phyloP scores from a whole-genome alignment of 306 rosid species.

The Rubus idaeus region DNA sequence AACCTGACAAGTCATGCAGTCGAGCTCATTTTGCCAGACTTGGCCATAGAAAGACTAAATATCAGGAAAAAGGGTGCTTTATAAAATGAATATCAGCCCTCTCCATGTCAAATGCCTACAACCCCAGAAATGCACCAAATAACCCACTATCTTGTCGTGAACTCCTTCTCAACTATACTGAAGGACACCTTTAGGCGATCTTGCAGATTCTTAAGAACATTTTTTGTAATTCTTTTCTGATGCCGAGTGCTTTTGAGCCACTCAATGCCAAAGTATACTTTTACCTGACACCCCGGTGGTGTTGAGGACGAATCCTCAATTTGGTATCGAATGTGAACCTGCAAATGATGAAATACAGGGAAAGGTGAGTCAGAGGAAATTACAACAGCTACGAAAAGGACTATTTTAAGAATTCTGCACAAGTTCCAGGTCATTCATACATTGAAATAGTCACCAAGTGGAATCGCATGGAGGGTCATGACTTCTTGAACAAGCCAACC shows the following conservation, averaged over 20 bases:
- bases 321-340: conserved; percentile 84
- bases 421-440: conserved; percentile 45
- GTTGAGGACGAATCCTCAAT: conserved; percentile 58
- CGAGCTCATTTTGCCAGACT: conserved; percentile 2
- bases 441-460: conserved; percentile 82
- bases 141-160: conserved; percentile 32
- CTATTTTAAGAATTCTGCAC: conserved; percentile 11
- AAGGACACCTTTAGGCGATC: conserved; percentile 49
- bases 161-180: conserved; percentile 69
- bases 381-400: conserved; percentile 5
- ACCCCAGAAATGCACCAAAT: background rate
- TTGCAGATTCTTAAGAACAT: conserved; percentile 57
- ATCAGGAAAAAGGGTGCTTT: background rate
- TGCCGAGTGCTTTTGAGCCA: conserved; percentile 87
- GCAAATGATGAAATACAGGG: conserved; percentile 37
- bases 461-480: conserved; percentile 81
- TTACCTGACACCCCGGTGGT: conserved; percentile 55
- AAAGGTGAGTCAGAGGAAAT: background rate
- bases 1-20: conserved; percentile 4
- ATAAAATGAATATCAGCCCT: background rate
- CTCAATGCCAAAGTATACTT: conserved; percentile 72
- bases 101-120: conserved; percentile 20
- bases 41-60: background rate
- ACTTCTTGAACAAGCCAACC: conserved; percentile 88
- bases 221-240: conserved; percentile 74